Evolutionary conservation across 2,329 filamentous ascomycete species (phyloP).

Genomic region (Epicoccum sorghinum): DNA sequence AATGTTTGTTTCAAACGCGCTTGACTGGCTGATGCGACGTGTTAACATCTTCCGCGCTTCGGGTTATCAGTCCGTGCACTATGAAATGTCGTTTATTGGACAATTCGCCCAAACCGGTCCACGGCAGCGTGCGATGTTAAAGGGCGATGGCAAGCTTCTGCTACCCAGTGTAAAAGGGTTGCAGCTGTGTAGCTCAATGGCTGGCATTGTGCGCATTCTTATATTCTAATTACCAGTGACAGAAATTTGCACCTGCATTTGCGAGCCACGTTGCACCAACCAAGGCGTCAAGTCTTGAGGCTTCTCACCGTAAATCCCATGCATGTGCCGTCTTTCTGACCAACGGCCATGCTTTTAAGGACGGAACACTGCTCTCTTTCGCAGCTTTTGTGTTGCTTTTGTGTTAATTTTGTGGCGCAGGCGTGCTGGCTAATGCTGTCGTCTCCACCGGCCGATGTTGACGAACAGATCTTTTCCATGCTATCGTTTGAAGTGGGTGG

Average conservation of each 20-base stretch:
- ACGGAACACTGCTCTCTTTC: not conserved
- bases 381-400: not conserved
- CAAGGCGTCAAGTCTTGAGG: slow-evolving; percentile 3
- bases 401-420: slow-evolving; percentile 1
- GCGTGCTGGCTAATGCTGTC: not conserved
- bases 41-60: slow-evolving; percentile 12
- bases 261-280: slow-evolving; percentile 20
- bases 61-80: slow-evolving; percentile 7
- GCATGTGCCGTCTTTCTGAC: not conserved
- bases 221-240: slow-evolving; percentile 16
- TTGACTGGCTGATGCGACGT: slow-evolving; percentile 8
- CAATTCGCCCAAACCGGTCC: slow-evolving; percentile 11
- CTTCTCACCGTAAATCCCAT: slow-evolving; percentile 11
- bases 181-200: slow-evolving; percentile 19
- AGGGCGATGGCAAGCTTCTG: slow-evolving; percentile 7
- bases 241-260: slow-evolving; percentile 16
- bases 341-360: slow-evolving; percentile 5
- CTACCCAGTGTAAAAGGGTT: slow-evolving; percentile 14
- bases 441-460: slow-evolving; percentile 3
- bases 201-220: slow-evolving; percentile 18
- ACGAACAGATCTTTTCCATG: slow-evolving; percentile 5
- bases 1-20: not conserved
- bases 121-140: slow-evolving; percentile 9
- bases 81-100: slow-evolving; percentile 1
- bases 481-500: slow-evolving; percentile 18